These are phyloP conservation scores for Ceratobasidium sp. DNA, from an alignment of 1,284 basidiomycete genomes.

Conservation along the genomic window DNA sequence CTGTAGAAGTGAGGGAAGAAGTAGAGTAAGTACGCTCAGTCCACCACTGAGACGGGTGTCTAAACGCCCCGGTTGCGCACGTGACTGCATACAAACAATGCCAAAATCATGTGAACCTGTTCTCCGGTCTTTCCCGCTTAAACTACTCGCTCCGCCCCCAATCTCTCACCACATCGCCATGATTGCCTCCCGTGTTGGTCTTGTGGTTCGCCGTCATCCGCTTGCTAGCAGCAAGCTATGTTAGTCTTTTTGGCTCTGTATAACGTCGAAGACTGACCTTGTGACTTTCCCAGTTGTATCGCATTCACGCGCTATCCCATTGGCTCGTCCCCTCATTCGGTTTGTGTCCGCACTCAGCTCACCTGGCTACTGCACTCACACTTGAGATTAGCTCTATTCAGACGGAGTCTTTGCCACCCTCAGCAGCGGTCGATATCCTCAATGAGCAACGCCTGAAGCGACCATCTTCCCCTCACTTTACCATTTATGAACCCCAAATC, in stretches of 20 bases:
- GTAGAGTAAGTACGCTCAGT: not conserved
- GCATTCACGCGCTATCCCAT: conserved; percentile 38
- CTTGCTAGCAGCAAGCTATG: not conserved
- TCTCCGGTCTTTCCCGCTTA: conserved; percentile 33
- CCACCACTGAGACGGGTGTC: not conserved
- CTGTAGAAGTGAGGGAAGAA: not conserved
- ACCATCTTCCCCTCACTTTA: conserved; percentile 91
- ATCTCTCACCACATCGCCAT: conserved; percentile 6
- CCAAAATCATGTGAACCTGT: conserved; percentile 32
- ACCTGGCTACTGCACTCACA: not conserved
- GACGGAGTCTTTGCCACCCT: conserved; percentile 65
- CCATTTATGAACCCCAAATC: conserved; percentile 95
- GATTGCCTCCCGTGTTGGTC: conserved; percentile 34
- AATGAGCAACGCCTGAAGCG: conserved; percentile 88
- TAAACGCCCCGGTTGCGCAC: conserved; percentile 40
- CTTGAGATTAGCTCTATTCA: conserved; percentile 8
- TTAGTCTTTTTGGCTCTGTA: not conserved
- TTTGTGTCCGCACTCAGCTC: not conserved
- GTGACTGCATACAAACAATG: not conserved
- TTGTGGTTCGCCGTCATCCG: conserved; percentile 20
- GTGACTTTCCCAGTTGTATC: not conserved
- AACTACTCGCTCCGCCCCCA: not conserved
- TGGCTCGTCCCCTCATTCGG: conserved; percentile 31
- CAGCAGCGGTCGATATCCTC: conserved; percentile 72
- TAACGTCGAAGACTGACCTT: not conserved